phyloP scores from a whole-genome alignment of 345 rosid genomes.

The Leavenworthia alabamica region DNA sequence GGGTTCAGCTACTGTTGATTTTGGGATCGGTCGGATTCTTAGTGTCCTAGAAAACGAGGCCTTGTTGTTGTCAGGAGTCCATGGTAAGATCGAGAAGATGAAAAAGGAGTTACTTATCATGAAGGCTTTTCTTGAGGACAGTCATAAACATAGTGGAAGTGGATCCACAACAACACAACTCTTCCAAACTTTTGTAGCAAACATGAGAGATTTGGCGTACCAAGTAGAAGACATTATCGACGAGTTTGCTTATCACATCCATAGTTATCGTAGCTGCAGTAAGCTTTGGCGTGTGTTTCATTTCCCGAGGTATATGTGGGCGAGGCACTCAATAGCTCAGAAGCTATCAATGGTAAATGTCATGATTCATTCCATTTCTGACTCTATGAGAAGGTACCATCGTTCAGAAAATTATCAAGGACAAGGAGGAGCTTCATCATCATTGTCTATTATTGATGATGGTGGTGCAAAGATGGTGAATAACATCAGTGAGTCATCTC shows the following conservation, averaged over 20 bases:
- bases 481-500: slow-evolving; percentile 24
- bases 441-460: not conserved
- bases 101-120: slow-evolving; percentile 33
- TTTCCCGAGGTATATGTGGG: slow-evolving; percentile 25
- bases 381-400: slow-evolving; percentile 27
- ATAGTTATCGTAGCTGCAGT: slow-evolving; percentile 2
- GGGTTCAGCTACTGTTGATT: slow-evolving; percentile 24
- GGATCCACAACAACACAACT: slow-evolving; percentile 20
- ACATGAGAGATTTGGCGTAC: slow-evolving; percentile 26
- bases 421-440: not conserved
- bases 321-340: slow-evolving; percentile 24
- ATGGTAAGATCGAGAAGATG: slow-evolving; percentile 25
- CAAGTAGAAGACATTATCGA: slow-evolving; percentile 37
- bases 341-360: slow-evolving; percentile 23
- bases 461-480: not conserved
- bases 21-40: slow-evolving; percentile 20
- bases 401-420: not conserved
- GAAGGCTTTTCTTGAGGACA: slow-evolving; percentile 32
- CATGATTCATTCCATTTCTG: slow-evolving; percentile 25
- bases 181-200: slow-evolving; percentile 27
- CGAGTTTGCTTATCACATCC: slow-evolving; percentile 27
- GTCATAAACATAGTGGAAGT: not conserved
- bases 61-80: slow-evolving; percentile 22
- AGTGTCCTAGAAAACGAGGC: slow-evolving; percentile 30
- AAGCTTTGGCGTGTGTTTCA: slow-evolving; percentile 1